phyloP scores from a whole-genome alignment of 2,329 filamentous ascomycete species.

The Botrytis deweyae region DNA sequence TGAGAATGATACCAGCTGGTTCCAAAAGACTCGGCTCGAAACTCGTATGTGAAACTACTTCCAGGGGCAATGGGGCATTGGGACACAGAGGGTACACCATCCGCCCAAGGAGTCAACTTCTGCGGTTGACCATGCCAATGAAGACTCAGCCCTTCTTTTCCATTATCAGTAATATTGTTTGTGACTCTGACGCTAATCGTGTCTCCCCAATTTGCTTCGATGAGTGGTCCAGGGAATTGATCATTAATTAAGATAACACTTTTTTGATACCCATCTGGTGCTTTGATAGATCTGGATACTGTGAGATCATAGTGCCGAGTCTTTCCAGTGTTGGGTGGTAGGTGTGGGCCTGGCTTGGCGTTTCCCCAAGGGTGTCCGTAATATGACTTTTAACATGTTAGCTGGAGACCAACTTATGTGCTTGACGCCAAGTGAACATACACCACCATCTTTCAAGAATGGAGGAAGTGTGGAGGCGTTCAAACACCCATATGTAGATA shows the following conservation, averaged over 20 bases:
- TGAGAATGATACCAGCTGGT: conserved; percentile 61
- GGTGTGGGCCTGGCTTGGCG: conserved; percentile 37
- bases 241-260: conserved; percentile 53
- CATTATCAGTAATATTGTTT: conserved; percentile 58
- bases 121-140: conserved; percentile 52
- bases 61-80: conserved; percentile 64
- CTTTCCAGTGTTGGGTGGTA: conserved; percentile 41
- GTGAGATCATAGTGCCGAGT: conserved; percentile 39
- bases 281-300: conserved; percentile 35
- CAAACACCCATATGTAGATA: conserved; percentile 38
- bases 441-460: conserved; percentile 48
- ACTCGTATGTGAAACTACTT: conserved; percentile 28
- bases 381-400: conserved; percentile 32
- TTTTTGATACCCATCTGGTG: conserved; percentile 42
- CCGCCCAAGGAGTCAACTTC: conserved; percentile 35
- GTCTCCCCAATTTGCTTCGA: conserved; percentile 40
- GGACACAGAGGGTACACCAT: conserved; percentile 47
- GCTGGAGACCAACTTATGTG: not conserved
- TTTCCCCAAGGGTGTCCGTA: conserved; percentile 53
- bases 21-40: conserved; percentile 43
- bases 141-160: conserved; percentile 39
- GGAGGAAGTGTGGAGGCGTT: conserved; percentile 37
- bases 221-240: conserved; percentile 37
- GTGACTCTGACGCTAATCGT: conserved; percentile 60
- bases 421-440: not conserved